Base-by-base conservation (phyloP, 371 early-diverging fungal species). In the Mortierella polycephala region DNA sequence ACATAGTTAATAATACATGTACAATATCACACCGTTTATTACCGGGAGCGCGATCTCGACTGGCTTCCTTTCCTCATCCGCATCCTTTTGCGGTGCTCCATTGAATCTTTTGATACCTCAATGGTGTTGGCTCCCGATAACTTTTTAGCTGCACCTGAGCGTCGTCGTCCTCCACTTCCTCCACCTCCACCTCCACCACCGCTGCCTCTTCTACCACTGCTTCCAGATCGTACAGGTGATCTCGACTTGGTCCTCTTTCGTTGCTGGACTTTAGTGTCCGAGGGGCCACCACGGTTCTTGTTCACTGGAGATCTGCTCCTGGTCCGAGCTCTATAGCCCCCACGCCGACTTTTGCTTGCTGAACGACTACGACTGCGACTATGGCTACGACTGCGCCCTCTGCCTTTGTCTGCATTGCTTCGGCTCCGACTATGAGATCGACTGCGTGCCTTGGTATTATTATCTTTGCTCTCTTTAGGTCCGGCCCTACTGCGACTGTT, bases 71-170 rank as follows among this genome's bases (percentile, higher is more conserved):
- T 61, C 45, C 49, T 57, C 69, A 62, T 69, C 46, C 52, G 62
- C 69, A 69, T 62, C 23, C 62, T 30, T 45, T 69, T 69, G 51
- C 69, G 69, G 10, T 69, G 63, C 58, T 69, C 69, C 69, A 69
- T 69, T 45, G 58, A 69, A 40, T 69, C 69, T 23, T 69, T 62
- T 30, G 69, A 69, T 41, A 71, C 65, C 21, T 64, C 65, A 37
- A 71, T 71, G 37, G 42, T 42, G 46, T 71, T 71, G 49, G 71
- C 64, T 7, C 65, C 71, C 12, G 71, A 71, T 20, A 71, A 23
- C 37, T 54, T 63, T 18, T 53, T 64, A 21, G 64, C 64, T 50
- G 58, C 52, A 9, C 70, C 60, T 49, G 60, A 45, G 30, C 30
- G 30, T 30, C 30, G 30, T 41, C 72, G 57, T 23, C 60, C 18